Evolutionary conservation across 2,329 filamentous ascomycete genomes (phyloP).

Genomic region (Neophaeococcomyces aloes): DNA sequence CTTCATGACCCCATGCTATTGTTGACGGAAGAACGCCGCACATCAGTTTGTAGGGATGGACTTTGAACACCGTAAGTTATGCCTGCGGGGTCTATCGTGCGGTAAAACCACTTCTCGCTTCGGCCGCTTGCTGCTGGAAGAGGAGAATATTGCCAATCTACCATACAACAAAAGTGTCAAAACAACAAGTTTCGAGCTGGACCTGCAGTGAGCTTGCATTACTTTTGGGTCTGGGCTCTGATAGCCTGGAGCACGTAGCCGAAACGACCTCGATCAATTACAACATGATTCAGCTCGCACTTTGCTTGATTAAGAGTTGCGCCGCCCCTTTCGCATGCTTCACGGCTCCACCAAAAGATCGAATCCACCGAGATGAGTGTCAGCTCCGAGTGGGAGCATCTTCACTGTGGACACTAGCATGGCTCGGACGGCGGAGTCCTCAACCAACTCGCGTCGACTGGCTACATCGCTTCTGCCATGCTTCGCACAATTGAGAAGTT

Average conservation of each 20-base stretch:
- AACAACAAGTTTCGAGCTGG: not conserved
- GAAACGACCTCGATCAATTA: not conserved
- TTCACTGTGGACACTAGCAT: no score
- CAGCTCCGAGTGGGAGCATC: no score
- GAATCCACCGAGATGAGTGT: not conserved
- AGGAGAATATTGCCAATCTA: not conserved
- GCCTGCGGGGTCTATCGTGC: no score
- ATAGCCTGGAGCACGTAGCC: not conserved
- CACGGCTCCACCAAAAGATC: not conserved
- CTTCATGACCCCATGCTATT: no score
- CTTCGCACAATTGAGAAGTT: no score
- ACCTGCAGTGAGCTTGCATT: not conserved
- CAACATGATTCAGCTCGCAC: slow-evolving; percentile 1
- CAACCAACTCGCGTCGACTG: no score
- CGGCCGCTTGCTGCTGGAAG: not conserved
- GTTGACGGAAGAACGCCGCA: no score
- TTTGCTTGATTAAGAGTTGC: not conserved
- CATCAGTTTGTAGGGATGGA: no score
- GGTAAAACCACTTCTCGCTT: no score
- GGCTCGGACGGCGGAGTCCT: no score
- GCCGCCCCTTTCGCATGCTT: not conserved
- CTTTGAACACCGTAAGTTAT: no score
- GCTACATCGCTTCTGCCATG: no score
- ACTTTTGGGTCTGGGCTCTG: not conserved
- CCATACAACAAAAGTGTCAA: not conserved